Evolutionary conservation across 495 filamentous ascomycete species (phyloP).

Genomic region (Aspergillus hancockii): DNA sequence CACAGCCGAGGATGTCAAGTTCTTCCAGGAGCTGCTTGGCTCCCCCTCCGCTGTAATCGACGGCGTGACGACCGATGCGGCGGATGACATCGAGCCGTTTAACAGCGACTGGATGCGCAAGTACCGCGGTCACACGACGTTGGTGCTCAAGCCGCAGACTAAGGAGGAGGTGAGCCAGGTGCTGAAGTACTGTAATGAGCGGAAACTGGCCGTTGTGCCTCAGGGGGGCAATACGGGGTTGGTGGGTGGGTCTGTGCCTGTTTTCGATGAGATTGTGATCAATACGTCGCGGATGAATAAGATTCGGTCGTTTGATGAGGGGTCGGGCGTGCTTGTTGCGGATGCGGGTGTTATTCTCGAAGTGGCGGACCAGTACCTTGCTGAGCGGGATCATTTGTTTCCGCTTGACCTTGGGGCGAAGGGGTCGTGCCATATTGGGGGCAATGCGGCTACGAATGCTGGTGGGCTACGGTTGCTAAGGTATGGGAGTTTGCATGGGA

Average conservation of each 20-base stretch:
- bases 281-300: slow-evolving; percentile 84
- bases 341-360: slow-evolving; percentile 93
- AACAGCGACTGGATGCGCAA: slow-evolving; percentile 99
- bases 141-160: slow-evolving; percentile 81
- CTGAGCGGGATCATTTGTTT: slow-evolving; percentile 79
- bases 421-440: slow-evolving; percentile 94
- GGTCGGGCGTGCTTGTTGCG: slow-evolving; percentile 84
- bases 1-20: slow-evolving; percentile 72
- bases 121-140: slow-evolving; percentile 83
- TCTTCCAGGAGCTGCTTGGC: slow-evolving; percentile 77
- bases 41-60: slow-evolving; percentile 79
- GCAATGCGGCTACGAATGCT: slow-evolving; percentile 97
- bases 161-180: slow-evolving; percentile 87
- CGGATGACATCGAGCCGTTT: slow-evolving; percentile 84
- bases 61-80: slow-evolving; percentile 68
- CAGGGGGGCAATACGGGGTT: slow-evolving; percentile 96
- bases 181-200: slow-evolving; percentile 89
- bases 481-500: slow-evolving; percentile 94
- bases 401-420: slow-evolving; percentile 95
- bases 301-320: slow-evolving; percentile 87
- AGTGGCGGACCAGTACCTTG: slow-evolving; percentile 79
- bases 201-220: slow-evolving; percentile 89
- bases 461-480: slow-evolving; percentile 86
- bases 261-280: slow-evolving; percentile 97
- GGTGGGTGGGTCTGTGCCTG: slow-evolving; percentile 90